These are phyloP conservation scores for Mortierella sp. DNA, from an alignment of 371 early-diverging fungal genomes.

Conservation along the genomic window DNA sequence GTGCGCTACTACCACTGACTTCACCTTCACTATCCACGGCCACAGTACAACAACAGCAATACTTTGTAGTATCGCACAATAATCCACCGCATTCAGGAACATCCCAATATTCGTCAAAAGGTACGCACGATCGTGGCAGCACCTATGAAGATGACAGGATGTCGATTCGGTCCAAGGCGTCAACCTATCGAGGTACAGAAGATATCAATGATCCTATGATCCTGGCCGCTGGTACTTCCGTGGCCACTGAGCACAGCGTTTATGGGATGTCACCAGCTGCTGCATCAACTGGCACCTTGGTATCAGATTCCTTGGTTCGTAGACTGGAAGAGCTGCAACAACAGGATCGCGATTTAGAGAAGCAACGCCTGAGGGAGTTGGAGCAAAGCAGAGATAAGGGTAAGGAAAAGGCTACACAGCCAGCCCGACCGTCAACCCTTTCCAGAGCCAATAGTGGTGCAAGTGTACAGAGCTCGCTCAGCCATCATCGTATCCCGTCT, in stretches of 20 bases:
- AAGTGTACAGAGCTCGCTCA: conserved; percentile 18
- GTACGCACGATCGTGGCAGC: conserved; percentile 7
- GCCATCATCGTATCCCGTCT: conserved; percentile 7
- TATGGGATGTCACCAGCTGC: conserved; percentile 14
- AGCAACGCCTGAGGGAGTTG: conserved; percentile 11
- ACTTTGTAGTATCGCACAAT: conserved; percentile 31
- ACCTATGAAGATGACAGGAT: conserved; percentile 27
- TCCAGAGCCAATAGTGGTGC: conserved; percentile 39
- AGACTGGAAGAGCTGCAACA: conserved; percentile 43
- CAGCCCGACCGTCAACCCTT: conserved; percentile 11
- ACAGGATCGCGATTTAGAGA: conserved; percentile 41
- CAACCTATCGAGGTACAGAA: conserved; percentile 18
- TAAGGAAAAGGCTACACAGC: background rate
- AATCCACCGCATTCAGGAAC: conserved; percentile 6
- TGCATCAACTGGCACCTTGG: conserved; percentile 16
- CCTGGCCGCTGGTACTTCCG: conserved; percentile 9
- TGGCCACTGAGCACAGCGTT: conserved; percentile 9
- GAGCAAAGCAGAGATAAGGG: conserved; percentile 13
- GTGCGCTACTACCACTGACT: conserved; percentile 24
- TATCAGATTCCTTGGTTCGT: conserved; percentile 41
- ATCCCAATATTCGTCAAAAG: background rate
- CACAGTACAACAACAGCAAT: conserved; percentile 33
- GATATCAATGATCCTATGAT: conserved; percentile 23
- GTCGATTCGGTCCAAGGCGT: conserved; percentile 37
- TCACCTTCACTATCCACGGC: conserved; percentile 36